Evolutionary conservation across 192 early-diverging fungal genomes (phyloP).

Genomic region (Entrophospora sp.): DNA sequence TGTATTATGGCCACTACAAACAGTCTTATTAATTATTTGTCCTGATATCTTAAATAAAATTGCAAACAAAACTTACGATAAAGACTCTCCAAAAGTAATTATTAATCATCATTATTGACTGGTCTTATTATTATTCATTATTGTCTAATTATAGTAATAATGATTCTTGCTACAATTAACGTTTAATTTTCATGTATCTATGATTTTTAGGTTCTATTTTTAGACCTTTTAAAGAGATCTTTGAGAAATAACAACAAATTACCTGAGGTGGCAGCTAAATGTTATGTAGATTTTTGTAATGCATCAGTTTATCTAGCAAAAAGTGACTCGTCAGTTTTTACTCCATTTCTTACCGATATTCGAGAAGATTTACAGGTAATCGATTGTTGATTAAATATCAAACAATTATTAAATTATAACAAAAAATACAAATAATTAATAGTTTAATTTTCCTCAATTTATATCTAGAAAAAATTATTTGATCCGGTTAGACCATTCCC

Average conservation of each 20-base stretch:
- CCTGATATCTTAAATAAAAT: conserved; percentile 59
- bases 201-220: conserved; percentile 27
- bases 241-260: conserved; percentile 43
- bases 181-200: no score
- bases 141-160: background rate
- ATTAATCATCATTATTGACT: background rate
- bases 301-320: conserved; percentile 57
- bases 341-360: conserved; percentile 55
- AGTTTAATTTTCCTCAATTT: background rate
- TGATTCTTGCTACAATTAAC: no score
- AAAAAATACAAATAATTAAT: background rate
- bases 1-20: conserved; percentile 79
- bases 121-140: background rate
- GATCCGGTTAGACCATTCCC: conserved; percentile 39
- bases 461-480: conserved; percentile 51
- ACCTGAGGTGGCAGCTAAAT: conserved; percentile 55
- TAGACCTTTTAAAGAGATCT: conserved; percentile 44
- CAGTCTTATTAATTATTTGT: conserved; percentile 73
- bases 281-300: conserved; percentile 67
- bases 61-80: background rate
- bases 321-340: conserved; percentile 49
- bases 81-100: background rate
- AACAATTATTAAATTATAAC: background rate
- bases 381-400: no score
- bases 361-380: conserved; percentile 49